A percentile compares a stretch with the other conserved stretches of the same genome.
phyloP scores from a whole-genome alignment of 169 alveolate genomes.

The Cryptosporidium ubiquitum region DNA sequence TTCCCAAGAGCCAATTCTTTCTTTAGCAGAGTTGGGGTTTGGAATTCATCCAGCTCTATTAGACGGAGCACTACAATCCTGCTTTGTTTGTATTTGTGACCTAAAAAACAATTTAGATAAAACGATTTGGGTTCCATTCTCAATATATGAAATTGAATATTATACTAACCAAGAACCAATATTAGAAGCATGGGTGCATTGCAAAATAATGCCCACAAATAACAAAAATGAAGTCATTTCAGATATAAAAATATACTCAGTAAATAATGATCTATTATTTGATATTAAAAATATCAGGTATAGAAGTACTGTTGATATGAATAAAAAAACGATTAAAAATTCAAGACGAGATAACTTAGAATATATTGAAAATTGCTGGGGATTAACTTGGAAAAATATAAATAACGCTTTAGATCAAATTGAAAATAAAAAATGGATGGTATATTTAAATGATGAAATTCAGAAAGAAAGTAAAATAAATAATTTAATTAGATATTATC shows the following conservation, averaged over 20 bases:
- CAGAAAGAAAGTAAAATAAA: not conserved
- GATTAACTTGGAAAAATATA: not conserved
- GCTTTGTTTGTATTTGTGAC: conserved; percentile 11
- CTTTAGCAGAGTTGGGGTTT: conserved; percentile 13
- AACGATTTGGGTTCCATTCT: conserved; percentile 53
- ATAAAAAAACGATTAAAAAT: not conserved
- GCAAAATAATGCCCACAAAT: conserved; percentile 13
- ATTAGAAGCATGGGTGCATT: conserved; percentile 51
- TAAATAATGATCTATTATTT: not conserved
- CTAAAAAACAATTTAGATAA: not conserved
- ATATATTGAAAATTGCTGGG: conserved; percentile 27
- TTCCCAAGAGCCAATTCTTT: not conserved
- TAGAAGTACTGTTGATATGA: conserved; percentile 18
- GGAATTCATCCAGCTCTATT: conserved; percentile 44
- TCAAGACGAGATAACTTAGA: not conserved
- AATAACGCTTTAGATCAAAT: not conserved
- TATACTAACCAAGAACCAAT: not conserved
- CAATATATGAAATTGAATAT: conserved; percentile 26
- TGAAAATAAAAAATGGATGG: conserved; percentile 25
- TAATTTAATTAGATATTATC: not conserved
- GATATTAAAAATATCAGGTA: conserved; percentile 29
- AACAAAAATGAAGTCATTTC: conserved; percentile 20
- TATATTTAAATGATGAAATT: not conserved
- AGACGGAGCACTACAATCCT: conserved; percentile 68
- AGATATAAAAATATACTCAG: conserved; percentile 8